Percentiles rank a stretch among this genome's conserved stretches.
phyloP scores from a whole-genome alignment of 1,284 basidiomycete species.

The Trichosporon inkin region DNA sequence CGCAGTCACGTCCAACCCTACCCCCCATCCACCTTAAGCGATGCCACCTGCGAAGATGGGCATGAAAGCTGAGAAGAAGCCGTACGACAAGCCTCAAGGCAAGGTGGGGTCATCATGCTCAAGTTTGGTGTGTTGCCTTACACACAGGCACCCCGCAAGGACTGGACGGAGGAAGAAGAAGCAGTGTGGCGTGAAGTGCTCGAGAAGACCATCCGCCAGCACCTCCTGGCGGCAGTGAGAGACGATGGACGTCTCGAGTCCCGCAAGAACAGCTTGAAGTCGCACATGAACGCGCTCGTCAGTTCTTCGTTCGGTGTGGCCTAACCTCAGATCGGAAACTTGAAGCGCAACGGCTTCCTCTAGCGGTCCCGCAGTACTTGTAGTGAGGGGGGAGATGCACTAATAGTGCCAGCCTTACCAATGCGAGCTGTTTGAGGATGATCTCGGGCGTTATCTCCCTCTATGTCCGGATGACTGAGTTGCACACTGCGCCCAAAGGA shows the following conservation, averaged over 20 bases:
- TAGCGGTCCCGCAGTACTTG: not conserved
- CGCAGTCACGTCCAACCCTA: not conserved
- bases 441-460: not conserved
- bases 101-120: not conserved
- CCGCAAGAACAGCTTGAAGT: slow-evolving; percentile 23
- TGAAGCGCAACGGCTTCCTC: not conserved
- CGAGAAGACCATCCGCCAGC: slow-evolving; percentile 13
- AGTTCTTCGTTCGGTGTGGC: slow-evolving; percentile 7
- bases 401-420: not conserved
- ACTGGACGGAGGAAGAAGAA: slow-evolving; percentile 31
- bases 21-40: not conserved
- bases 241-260: slow-evolving; percentile 28
- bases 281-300: slow-evolving; percentile 31
- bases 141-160: not conserved
- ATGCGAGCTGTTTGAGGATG: not conserved
- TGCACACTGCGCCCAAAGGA: too few relatives aligned
- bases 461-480: too few relatives aligned
- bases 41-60: not conserved
- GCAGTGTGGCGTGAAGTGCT: slow-evolving; percentile 24
- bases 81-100: not conserved
- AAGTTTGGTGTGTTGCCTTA: not conserved
- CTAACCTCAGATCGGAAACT: slow-evolving; percentile 9
- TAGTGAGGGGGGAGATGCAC: too few relatives aligned
- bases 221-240: slow-evolving; percentile 23
- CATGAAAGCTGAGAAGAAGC: not conserved